Conservation (phyloP, 768 basidiomycete genomes). For the Serendipita vermifera region DNA sequence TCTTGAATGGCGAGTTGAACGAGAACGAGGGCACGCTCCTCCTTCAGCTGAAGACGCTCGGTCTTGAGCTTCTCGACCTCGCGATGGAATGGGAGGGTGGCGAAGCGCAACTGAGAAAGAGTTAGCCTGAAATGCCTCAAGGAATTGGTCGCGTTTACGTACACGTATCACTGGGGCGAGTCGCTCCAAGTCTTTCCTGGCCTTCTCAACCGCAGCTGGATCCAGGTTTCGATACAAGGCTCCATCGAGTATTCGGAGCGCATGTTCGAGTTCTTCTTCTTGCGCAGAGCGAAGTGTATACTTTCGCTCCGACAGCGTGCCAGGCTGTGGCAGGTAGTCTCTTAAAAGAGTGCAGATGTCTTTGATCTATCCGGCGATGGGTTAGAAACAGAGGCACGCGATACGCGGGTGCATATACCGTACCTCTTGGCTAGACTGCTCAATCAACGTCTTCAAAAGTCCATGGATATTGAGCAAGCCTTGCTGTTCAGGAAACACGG, state of each 20-base stretch:
- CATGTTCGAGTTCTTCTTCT: neutral
- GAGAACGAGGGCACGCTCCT: neutral
- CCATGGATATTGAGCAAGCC: conserved; percentile 5
- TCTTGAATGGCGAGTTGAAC: conserved; percentile 4
- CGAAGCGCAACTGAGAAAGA: neutral
- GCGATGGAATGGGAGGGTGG: neutral
- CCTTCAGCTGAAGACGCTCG: neutral
- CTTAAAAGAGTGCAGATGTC: neutral
- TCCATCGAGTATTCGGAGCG: neutral
- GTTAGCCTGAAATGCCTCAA: neutral
- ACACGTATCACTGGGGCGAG: neutral
- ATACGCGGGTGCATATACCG: no score
- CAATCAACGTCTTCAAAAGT: neutral
- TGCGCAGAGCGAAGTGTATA: neutral
- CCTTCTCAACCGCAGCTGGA: neutral
- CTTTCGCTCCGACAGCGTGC: neutral
- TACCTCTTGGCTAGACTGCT: no score
- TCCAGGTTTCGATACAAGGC: neutral
- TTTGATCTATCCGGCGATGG: neutral
- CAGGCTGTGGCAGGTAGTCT: neutral
- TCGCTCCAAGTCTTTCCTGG: neutral
- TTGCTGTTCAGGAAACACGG: conserved; percentile 1
- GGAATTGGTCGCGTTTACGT: neutral
- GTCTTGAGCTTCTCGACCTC: conserved; percentile 3
- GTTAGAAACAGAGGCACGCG: no score